Base-by-base conservation (phyloP, 2,329 filamentous ascomycete species). In the Fusarium secorum region DNA sequence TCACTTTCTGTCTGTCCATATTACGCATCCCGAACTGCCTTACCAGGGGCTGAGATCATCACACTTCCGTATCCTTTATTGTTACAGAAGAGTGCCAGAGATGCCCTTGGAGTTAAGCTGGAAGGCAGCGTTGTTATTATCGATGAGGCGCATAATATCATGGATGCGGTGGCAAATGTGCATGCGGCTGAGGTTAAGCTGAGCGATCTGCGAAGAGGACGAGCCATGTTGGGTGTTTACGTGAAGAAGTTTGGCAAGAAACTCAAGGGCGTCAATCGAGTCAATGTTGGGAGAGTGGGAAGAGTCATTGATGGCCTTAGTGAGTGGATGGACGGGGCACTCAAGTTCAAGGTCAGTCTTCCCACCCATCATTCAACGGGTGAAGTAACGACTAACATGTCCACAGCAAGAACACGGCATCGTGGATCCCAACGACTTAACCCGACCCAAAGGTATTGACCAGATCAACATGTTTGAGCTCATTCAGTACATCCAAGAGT, bases 141-240 rank as follows among this genome's bases (percentile, higher is more conserved):
- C 51, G 96, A 99, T 74, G 96, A 99, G 83, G 96, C 96, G 1
- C 96, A 99, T 79, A 99, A 99, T 77, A 88, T 99, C 56, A 97
- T 98, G 91, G 95, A 98, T 79, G 94, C 95, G 0, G 93, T 99
- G 48, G 89, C 93, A 20, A 91, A 90, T 48, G 96, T 97, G 36
- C 90, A 98, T 78, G 95, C 95, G 0, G 89, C 93, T 1, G 89
- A 92, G 38, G 86, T 98, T 24, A 89, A 88, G 5, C 83, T 97
- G 7, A 83, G 83, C 30, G 94, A 98, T 68, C 83, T 98, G 22
- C 88, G 88, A 53, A 86, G 87, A 64, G 93, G 92, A 5, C 88
- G 93, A 57, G 86, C 86, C 52, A 94, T 97, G 81, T 85, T 99
- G 3, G 91, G 90, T 0, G 85, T 90, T 0, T 99, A 99, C 75